phyloP scores from a whole-genome alignment of 2,329 filamentous ascomycete species.

The Colletotrichum camelliae region DNA sequence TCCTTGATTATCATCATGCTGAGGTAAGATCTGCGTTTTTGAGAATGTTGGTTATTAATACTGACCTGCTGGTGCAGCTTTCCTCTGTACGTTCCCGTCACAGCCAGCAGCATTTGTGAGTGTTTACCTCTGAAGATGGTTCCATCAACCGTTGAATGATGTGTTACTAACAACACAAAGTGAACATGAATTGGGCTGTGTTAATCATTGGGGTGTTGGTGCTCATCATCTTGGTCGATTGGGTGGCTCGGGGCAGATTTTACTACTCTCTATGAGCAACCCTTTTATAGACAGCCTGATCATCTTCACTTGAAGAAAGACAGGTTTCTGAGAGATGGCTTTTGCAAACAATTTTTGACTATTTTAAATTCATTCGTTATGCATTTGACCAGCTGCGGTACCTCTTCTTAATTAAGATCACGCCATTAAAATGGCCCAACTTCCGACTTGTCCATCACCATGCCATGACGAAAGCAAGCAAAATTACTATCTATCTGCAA shows the following conservation, averaged over 20 bases:
- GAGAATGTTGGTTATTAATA: not conserved
- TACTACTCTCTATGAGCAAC: not conserved
- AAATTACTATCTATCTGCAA: not conserved
- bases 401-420: not conserved
- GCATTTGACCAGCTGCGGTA: not conserved
- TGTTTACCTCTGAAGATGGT: not conserved
- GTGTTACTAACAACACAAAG: not conserved
- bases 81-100: not conserved
- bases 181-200: not conserved
- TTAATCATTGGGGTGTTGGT: not conserved
- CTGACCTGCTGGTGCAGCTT: not conserved
- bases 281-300: not conserved
- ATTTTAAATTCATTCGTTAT: not conserved
- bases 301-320: not conserved
- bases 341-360: not conserved
- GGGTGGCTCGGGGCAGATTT: not conserved
- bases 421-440: not conserved
- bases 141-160: not conserved
- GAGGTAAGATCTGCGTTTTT: not conserved
- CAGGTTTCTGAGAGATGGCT: rapidly evolving
- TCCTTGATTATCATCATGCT: not conserved
- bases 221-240: not conserved
- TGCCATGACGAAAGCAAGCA: not conserved
- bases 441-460: not conserved
- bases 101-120: not conserved